These are phyloP conservation scores for Lactarius sp. DNA, from an alignment of 768 basidiomycete species.

Conservation along the genomic window DNA sequence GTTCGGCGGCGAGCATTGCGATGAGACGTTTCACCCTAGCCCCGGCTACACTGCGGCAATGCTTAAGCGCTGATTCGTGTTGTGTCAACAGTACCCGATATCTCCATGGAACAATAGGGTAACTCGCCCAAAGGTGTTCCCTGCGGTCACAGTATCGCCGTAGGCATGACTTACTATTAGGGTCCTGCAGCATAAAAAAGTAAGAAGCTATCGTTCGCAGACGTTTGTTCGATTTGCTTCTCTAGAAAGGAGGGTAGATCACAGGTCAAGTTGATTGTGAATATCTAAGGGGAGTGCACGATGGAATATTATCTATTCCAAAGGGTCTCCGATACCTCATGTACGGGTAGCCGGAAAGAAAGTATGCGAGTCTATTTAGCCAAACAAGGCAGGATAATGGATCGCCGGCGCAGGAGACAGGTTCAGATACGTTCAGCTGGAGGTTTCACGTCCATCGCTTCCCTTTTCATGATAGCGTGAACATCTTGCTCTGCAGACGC, in stretches of 20 bases:
- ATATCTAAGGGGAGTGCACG: background rate
- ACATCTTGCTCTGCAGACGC: slow-evolving; percentile 67
- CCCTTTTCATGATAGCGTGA: slow-evolving; percentile 66
- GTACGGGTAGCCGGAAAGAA: background rate
- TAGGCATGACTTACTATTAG: background rate
- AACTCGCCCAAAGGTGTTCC: background rate
- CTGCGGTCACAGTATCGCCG: background rate
- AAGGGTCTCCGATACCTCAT: background rate
- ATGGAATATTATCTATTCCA: background rate
- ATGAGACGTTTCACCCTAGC: slow-evolving; percentile 44
- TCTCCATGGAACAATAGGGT: too few relatives aligned
- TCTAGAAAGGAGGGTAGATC: background rate
- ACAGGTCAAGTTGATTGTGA: background rate
- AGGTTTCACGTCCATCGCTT: slow-evolving; percentile 49
- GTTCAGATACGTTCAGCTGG: slow-evolving; percentile 18
- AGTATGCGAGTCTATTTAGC: slow-evolving; percentile 3
- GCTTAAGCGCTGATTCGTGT: slow-evolving; percentile 47
- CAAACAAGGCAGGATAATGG: background rate
- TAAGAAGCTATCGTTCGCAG: background rate
- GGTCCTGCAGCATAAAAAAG: background rate
- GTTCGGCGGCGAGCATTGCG: slow-evolving; percentile 27
- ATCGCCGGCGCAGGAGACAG: background rate
- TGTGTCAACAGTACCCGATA: slow-evolving; percentile 7
- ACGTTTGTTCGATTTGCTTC: background rate
- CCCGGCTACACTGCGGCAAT: slow-evolving; percentile 57